These are phyloP conservation scores for Suillus cothurnatus DNA, from an alignment of 768 basidiomycete species.

Conservation along the genomic window DNA sequence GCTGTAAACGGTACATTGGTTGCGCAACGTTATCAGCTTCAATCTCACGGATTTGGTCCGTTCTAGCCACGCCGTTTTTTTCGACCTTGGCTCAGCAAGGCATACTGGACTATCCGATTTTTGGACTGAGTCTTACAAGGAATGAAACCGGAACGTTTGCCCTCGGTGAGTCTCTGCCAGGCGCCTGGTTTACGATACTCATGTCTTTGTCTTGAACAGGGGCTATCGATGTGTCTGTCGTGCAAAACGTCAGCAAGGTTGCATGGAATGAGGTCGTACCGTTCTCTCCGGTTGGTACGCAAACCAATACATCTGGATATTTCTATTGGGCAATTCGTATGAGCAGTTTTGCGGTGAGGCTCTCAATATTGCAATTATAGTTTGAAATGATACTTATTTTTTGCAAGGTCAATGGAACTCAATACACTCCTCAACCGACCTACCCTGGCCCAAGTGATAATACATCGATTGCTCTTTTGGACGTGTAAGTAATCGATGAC, in stretches of 20 bases:
- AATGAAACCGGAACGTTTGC: slow-evolving; percentile 64
- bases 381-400: slow-evolving; percentile 9
- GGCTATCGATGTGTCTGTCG: slow-evolving; percentile 73
- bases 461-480: slow-evolving; percentile 67
- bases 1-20: slow-evolving; percentile 50
- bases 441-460: slow-evolving; percentile 59
- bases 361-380: neutral
- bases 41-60: neutral
- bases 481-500: slow-evolving; percentile 54
- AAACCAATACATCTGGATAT: slow-evolving; percentile 66
- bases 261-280: slow-evolving; percentile 77
- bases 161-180: slow-evolving; percentile 46
- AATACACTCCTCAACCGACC: slow-evolving; percentile 57
- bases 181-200: neutral
- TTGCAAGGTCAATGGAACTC: slow-evolving; percentile 57
- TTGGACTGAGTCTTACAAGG: slow-evolving; percentile 66
- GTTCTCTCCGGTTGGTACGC: slow-evolving; percentile 63
- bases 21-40: neutral
- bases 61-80: slow-evolving; percentile 68
- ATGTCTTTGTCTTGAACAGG: slow-evolving; percentile 43
- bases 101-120: slow-evolving; percentile 70
- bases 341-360: slow-evolving; percentile 52
- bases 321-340: slow-evolving; percentile 76
- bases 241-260: slow-evolving; percentile 58
- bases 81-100: slow-evolving; percentile 63